Conservation (phyloP, 371 early-diverging fungal genomes). For the Dinochytrium kinnereticum region DNA sequence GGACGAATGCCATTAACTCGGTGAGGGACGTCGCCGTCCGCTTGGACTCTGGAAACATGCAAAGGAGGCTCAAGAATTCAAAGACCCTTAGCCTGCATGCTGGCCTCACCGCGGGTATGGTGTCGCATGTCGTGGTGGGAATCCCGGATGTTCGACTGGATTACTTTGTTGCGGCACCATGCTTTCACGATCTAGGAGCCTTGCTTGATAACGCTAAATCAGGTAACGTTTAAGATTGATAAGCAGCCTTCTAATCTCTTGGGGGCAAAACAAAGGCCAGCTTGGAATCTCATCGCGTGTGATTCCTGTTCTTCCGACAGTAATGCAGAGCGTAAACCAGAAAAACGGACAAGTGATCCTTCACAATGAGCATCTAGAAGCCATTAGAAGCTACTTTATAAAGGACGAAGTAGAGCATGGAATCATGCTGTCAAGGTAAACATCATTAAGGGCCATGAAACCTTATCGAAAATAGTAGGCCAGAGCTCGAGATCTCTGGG, state of each 20-base stretch:
- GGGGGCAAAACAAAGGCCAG: background rate
- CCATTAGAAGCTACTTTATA: no score
- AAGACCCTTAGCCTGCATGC: background rate
- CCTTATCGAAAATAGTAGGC: no score
- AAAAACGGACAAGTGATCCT: no score
- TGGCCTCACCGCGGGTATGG: constrained; percentile 5
- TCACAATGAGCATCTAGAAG: no score
- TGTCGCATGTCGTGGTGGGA: constrained; percentile 2
- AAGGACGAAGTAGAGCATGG: no score
- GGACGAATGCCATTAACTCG: background rate
- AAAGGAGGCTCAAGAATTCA: background rate
- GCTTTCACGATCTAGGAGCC: background rate
- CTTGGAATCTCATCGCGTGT: constrained; percentile 2
- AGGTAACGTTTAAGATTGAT: no score
- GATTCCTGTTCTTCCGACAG: background rate
- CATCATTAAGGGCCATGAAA: no score
- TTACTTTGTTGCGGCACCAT: background rate
- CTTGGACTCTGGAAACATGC: background rate
- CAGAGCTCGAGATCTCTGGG: no score
- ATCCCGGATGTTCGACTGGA: background rate
- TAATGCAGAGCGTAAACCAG: no score
- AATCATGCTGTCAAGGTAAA: no score
- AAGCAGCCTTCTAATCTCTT: no score
- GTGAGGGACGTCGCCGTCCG: background rate
- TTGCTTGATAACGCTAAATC: constrained; percentile 4